phyloP scores from a whole-genome alignment of 108 stramenopile genomes.

The Aurantiochytrium sp. region DNA sequence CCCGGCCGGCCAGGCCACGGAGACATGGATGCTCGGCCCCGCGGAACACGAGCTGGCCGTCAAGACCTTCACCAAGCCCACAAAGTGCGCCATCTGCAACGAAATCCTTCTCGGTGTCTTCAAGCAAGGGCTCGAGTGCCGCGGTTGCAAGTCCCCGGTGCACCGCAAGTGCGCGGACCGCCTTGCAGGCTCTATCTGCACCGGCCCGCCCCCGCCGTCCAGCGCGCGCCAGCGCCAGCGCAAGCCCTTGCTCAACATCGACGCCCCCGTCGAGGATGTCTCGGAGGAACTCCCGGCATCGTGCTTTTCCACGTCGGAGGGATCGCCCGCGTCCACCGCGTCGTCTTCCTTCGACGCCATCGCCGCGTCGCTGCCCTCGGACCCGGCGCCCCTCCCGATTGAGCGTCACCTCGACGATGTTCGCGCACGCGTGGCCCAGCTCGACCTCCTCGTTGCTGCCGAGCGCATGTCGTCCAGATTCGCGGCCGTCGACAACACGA shows the following conservation, averaged over 20 bases:
- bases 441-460: not conserved
- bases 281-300: too few relatives aligned
- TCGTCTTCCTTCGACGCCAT: too few relatives aligned
- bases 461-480: not conserved
- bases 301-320: too few relatives aligned
- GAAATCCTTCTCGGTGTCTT: constrained; percentile 20
- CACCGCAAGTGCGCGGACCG: not conserved
- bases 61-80: not conserved
- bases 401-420: not conserved
- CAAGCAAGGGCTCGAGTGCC: constrained; percentile 16
- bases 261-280: too few relatives aligned
- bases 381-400: too few relatives aligned
- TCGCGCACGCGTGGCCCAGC: not conserved
- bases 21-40: not conserved
- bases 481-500: not conserved
- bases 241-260: too few relatives aligned
- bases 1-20: not conserved
- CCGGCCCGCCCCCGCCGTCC: not conserved
- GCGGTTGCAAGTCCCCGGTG: not conserved
- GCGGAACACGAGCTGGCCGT: not conserved
- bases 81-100: not conserved
- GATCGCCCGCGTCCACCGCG: too few relatives aligned
- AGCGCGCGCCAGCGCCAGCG: not conserved
- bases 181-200: not conserved
- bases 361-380: too few relatives aligned